A percentile compares a stretch with the other conserved stretches of the same genome.
Conservation (phyloP, 2,329 filamentous ascomycete species). For the Sclerotinia minor region DNA sequence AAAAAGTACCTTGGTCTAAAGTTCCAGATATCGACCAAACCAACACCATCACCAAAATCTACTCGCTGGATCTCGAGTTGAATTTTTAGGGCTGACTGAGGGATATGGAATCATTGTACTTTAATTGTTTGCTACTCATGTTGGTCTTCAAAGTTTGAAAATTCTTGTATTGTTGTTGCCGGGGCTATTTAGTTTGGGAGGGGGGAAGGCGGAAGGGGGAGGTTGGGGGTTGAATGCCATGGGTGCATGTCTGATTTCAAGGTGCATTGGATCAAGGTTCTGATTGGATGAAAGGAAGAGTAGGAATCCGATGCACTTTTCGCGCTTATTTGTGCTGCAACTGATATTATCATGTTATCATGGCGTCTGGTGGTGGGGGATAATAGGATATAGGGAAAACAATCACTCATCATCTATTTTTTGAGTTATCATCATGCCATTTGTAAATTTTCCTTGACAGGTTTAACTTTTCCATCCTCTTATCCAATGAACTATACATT, state of each 20-base stretch:
- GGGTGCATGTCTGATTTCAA: constrained; percentile 22
- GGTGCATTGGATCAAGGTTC: constrained; percentile 13
- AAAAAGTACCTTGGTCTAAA: constrained; percentile 17
- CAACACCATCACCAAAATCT: neutral
- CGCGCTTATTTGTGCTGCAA: constrained; percentile 22
- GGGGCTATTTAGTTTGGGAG: neutral
- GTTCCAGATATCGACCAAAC: constrained; percentile 15
- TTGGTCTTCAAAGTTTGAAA: constrained; percentile 14
- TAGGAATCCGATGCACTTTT: constrained; percentile 17
- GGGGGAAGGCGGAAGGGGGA: neutral
- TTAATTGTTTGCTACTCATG: constrained; percentile 22
- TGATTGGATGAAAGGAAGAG: constrained; percentile 14
- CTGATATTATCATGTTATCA: constrained; percentile 24
- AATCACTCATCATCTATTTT: constrained; percentile 1
- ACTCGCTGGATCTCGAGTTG: constrained; percentile 23
- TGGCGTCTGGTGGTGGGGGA: constrained; percentile 22
- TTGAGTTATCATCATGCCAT: neutral
- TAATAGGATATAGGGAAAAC: constrained; percentile 26
- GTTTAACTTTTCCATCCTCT: neutral
- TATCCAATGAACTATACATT: no score
- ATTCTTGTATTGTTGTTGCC: constrained; percentile 24
- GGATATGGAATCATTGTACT: constrained; percentile 23
- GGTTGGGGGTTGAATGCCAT: constrained; percentile 13
- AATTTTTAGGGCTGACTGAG: constrained; percentile 13
- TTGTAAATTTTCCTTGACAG: neutral